phyloP scores from a whole-genome alignment of 768 basidiomycete species.

The Hortiboletus flavorubellus region DNA sequence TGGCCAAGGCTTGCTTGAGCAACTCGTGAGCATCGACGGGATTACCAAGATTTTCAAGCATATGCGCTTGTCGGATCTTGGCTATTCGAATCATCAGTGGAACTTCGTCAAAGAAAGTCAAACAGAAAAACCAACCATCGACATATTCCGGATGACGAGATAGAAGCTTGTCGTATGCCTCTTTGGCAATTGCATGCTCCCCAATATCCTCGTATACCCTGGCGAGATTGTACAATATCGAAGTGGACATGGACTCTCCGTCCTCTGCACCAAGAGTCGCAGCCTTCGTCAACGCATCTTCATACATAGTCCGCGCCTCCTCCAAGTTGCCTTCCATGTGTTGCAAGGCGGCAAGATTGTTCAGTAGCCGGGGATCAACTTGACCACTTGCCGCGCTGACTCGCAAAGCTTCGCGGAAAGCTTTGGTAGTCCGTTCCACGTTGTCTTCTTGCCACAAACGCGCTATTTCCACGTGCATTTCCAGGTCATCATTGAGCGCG shows the following conservation, averaged over 20 bases:
- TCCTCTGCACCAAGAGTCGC: constrained; percentile 42
- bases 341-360: constrained; percentile 75
- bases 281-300: constrained; percentile 65
- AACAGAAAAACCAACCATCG: constrained; percentile 64
- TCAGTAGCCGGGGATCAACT: constrained; percentile 66
- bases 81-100: constrained; percentile 45
- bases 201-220: constrained; percentile 86
- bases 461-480: constrained; percentile 90
- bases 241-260: constrained; percentile 72
- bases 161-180: constrained; percentile 84
- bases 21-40: constrained; percentile 83
- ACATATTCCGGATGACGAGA: constrained; percentile 93
- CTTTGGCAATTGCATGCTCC: constrained; percentile 67
- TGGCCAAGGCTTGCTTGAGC: constrained; percentile 82
- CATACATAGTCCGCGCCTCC: constrained; percentile 64
- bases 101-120: background rate
- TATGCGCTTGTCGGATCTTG: constrained; percentile 86
- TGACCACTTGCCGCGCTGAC: constrained; percentile 52
- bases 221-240: constrained; percentile 88
- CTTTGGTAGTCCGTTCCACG: constrained; percentile 66
- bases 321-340: constrained; percentile 62
- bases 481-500: constrained; percentile 69
- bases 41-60: constrained; percentile 66
- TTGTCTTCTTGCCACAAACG: constrained; percentile 84
- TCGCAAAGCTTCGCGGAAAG: constrained; percentile 69